Evolutionary conservation across 2,329 filamentous ascomycete genomes (phyloP), one percentile per base, ranked within the genome.

Genomic region (Fusarium solani-melongenae): DNA sequence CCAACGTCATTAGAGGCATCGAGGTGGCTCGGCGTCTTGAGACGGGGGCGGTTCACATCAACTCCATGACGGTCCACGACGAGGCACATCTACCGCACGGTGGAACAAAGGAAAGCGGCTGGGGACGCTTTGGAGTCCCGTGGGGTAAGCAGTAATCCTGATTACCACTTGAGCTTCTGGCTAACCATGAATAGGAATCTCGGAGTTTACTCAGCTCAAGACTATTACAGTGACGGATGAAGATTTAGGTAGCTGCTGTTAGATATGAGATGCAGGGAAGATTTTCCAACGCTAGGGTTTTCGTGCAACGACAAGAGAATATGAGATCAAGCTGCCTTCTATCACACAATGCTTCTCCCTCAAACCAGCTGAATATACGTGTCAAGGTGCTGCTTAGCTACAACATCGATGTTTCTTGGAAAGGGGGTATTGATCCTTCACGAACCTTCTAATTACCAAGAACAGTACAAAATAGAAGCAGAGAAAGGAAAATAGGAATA

Each of bases 51-150:
- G 22, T 67, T 29, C 68, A 70, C 24, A 70, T 70, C 27, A 70
- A 70, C 34, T 29, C 27, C 6, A 64, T 68, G 64, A 70, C 64
- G 10, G 61, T 70, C 11, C 68, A 70, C 4, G 68, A 70, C n/a
- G 68, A 70, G 33, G 56, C 61, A 9, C 60, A 49, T 34, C 29
- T 70, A 22, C 68, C 68, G 8, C 68, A 70, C 3, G 68, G 68
- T 33, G 68, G 68, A 6, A 65, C 60, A 51, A 70, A 70, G 39
- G 63, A 65, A 6, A 70, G 68, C 27, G 68, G 68, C 5, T 70
- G 67, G 17, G 68, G 68, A 6, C 33, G 68, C 5, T 70, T 70
- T 44, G 41, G 41, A 24, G 41, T 44, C 12, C 41, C 41, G 8
- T 44, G 41, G 41, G 41, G 41, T 44, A 44, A 44, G 20, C 5